Percentiles rank a stretch among this genome's conserved stretches.
Conservation (phyloP, 257 asterid genomes). For the Solanum appendiculatum region DNA sequence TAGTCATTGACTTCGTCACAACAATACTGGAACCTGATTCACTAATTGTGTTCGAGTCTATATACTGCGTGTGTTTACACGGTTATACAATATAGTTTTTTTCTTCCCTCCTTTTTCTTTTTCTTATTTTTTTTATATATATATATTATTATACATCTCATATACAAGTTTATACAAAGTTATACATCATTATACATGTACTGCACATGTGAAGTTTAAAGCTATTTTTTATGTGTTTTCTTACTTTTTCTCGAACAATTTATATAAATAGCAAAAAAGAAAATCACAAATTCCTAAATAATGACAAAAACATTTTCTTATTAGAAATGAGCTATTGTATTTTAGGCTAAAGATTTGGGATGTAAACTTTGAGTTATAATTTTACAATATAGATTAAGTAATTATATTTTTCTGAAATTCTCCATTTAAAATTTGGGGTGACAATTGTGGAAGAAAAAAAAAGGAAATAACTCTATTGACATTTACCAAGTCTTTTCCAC, state of each 20-base stretch:
- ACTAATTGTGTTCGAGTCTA: rapidly evolving
- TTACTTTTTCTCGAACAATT: too few relatives aligned
- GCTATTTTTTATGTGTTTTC: too few relatives aligned
- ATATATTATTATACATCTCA: too few relatives aligned
- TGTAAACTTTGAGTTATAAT: background rate
- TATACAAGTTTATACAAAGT: too few relatives aligned
- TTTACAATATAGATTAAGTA: background rate
- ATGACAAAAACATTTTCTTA: background rate
- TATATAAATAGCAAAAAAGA: background rate
- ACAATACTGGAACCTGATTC: too few relatives aligned
- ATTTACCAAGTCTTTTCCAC: background rate
- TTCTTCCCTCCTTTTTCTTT: background rate
- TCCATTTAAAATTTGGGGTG: too few relatives aligned
- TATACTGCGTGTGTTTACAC: background rate
- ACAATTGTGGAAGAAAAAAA: too few relatives aligned
- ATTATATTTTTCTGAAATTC: too few relatives aligned
- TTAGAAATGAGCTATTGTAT: background rate
- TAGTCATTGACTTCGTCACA: rapidly evolving
- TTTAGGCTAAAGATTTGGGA: background rate
- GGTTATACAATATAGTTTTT: background rate
- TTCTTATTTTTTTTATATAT: background rate
- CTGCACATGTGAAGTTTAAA: background rate
- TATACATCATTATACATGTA: background rate
- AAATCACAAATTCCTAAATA: background rate
- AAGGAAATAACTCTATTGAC: background rate